Evolutionary conservation across 331 rosid genomes (phyloP).

Genomic region (Malus hybrid): DNA sequence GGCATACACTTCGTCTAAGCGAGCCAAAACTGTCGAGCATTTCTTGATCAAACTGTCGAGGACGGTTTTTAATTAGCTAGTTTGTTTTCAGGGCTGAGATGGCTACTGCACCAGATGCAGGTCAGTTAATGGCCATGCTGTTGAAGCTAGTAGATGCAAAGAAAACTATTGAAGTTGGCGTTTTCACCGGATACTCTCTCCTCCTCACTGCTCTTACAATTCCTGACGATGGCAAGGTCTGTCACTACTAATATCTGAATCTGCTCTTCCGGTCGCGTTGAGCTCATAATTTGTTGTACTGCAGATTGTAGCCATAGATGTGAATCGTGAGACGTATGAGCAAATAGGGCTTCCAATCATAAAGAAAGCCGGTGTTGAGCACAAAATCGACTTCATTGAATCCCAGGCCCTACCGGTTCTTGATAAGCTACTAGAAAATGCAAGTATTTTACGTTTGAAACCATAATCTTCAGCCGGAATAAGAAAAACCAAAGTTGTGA

Average conservation of each 20-base stretch:
- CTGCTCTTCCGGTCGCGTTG: not conserved
- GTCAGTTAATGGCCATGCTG: constrained; percentile 43
- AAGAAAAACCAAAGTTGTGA: not conserved
- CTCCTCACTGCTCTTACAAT: constrained; percentile 48
- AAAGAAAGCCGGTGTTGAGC: constrained; percentile 47
- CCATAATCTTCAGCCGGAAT: not conserved
- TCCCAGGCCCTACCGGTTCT: constrained; percentile 40
- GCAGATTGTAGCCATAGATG: constrained; percentile 49
- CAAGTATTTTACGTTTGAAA: not conserved
- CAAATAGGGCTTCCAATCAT: constrained; percentile 47
- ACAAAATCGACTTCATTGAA: constrained; percentile 46
- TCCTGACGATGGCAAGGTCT: constrained; percentile 48
- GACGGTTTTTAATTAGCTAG: not conserved
- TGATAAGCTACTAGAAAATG: constrained; percentile 16
- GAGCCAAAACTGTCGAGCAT: not conserved
- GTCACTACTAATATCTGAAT: not conserved
- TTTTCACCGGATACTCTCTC: constrained; percentile 54
- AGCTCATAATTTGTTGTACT: not conserved
- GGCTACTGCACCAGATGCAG: constrained; percentile 49
- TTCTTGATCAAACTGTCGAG: not conserved
- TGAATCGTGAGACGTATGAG: constrained; percentile 31
- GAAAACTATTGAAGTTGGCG: constrained; percentile 51
- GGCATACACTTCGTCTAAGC: not conserved
- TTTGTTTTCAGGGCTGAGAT: constrained; percentile 24
- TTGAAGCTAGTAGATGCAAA: constrained; percentile 44